phyloP scores from a whole-genome alignment of 1,139 yeast species.

The Pichia sp. region DNA sequence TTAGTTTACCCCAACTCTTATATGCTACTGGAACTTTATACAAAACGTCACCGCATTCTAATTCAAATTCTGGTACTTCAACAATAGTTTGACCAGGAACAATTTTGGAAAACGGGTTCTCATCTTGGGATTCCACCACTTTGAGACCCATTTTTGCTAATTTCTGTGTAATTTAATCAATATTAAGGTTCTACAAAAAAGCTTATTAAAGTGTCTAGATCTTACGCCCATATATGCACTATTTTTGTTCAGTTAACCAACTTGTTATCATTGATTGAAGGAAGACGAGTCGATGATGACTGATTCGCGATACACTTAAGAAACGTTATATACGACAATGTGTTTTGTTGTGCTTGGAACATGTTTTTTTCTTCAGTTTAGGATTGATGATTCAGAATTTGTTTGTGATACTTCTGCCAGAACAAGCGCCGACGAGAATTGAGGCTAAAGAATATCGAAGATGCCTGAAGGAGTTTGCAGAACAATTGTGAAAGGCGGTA shows the following conservation, averaged over 20 bases:
- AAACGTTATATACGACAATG: not conserved
- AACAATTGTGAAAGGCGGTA: not conserved
- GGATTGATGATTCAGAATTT: too few species aligned
- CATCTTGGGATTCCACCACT: constrained; percentile 36
- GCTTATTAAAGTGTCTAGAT: too few species aligned
- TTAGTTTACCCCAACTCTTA: constrained; percentile 89
- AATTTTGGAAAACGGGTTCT: constrained; percentile 65
- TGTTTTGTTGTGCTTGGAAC: not conserved
- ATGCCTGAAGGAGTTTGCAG: not conserved
- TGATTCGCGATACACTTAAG: not conserved
- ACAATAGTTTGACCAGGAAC: constrained; percentile 81
- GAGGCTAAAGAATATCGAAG: too few species aligned
- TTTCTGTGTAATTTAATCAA: not conserved
- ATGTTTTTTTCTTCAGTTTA: not conserved
- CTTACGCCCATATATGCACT: too few species aligned
- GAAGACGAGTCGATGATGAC: not conserved
- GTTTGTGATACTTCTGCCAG: too few species aligned
- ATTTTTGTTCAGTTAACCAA: too few species aligned
- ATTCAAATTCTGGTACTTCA: constrained; percentile 64
- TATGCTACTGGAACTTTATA: constrained; percentile 83
- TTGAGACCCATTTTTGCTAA: constrained; percentile 17
- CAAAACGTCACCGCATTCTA: constrained; percentile 80
- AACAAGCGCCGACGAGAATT: not conserved
- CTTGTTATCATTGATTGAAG: too few species aligned
- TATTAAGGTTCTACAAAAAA: not conserved